Evolutionary conservation across 106 monocot genomes (phyloP).

Genomic region (Narthecium ossifragum): DNA sequence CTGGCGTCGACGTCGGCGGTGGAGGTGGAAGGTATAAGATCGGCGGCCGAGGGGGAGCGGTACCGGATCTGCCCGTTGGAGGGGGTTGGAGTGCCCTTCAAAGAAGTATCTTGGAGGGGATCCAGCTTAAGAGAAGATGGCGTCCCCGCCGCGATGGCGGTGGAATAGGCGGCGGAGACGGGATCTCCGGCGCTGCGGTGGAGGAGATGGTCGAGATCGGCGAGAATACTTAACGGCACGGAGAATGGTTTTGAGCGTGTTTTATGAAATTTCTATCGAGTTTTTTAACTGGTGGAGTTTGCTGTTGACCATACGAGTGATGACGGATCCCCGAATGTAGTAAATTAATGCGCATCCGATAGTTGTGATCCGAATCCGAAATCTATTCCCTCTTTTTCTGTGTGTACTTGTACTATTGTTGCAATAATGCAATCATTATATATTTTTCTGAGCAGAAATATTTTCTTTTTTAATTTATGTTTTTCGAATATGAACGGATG

Average conservation of each 20-base stretch:
- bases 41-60: constrained; percentile 65
- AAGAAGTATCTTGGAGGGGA: constrained; percentile 22
- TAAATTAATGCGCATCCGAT: no score
- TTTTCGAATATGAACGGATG: no score
- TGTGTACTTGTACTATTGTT: no score
- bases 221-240: not conserved
- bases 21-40: constrained; percentile 22
- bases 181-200: not conserved
- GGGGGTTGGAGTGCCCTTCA: constrained; percentile 19
- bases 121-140: constrained; percentile 26
- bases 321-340: no score
- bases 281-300: no score
- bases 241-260: not conserved
- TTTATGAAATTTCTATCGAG: no score
- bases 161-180: not conserved
- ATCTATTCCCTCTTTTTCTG: no score
- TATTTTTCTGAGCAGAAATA: no score
- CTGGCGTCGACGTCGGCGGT: constrained; percentile 35
- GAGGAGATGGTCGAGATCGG: not conserved
- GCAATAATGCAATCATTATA: no score
- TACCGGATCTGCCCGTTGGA: constrained; percentile 62
- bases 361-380: no score
- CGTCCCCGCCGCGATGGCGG: not conserved
- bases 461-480: no score
- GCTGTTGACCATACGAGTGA: no score